Evolutionary conservation across 2,329 filamentous ascomycete species (phyloP), one percentile per base, ranked within the genome.

Genomic region (Fusarium piperis): DNA sequence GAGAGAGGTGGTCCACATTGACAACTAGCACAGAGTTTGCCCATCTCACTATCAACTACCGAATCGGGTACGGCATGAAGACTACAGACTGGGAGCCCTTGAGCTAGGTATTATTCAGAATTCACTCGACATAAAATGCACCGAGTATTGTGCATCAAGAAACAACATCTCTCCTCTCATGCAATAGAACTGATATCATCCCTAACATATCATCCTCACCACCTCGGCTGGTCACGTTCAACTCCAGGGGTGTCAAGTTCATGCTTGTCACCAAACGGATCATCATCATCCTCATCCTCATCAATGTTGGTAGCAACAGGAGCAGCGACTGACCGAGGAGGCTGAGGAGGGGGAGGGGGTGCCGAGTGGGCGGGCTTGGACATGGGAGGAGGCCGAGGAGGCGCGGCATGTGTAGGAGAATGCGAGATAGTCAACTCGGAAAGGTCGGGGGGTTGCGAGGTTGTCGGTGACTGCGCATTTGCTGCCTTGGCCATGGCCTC

Each of bases 211-310:
- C 10, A 3, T 11, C 9, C 38, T 71, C 60, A 79, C 80, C 80
- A 82, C 41, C 67, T 70, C 6, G 79, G 79, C 65, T 80, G 76
- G 3, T 64, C 75, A 57, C 68, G 70, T 65, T 81, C 80, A 20
- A 71, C 48, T 7, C 70, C 67, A 8, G 79, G 80, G 35, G 80
- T 81, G 13, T 80, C 78, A 51, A 93, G 86, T 6, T 90, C 93
- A 78, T 97, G 95, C 44, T 88, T 89, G 79, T 97, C 94, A 5
- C 93, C 93, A 79, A 97, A 97, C 0, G 94, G 94, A 78, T 97
- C 90, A 70, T 96, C 88, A n/a, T 94, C 92, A 46, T 94, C 92
- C n/a, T 93, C 91, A 9, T 93, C 91, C 3, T 94, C 92, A 18
- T 93, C 91, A 9, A 93, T 91, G 4, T 86, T 85, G 33, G 85